A percentile compares a stretch with the other conserved stretches of the same genome.
Conservation (phyloP, 495 filamentous ascomycete genomes). For the Articulospora tetracladia region DNA sequence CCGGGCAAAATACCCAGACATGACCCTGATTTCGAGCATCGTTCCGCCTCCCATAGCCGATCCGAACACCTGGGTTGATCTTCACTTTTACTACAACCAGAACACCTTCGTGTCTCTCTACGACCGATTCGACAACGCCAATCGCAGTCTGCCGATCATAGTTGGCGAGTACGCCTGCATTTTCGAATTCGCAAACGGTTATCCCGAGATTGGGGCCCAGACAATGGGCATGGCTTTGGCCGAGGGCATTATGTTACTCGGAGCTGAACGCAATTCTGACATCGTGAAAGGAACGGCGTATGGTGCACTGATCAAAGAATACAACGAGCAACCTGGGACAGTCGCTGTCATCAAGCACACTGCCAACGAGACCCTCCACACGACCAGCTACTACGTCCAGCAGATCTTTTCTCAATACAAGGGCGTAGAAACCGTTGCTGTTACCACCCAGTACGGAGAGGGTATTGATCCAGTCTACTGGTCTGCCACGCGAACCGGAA, state of each 20-base stretch:
- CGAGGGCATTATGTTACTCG: slow-evolving; percentile 54
- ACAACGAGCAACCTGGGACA: slow-evolving; percentile 31
- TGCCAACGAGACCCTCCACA: slow-evolving; percentile 6
- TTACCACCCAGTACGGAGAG: slow-evolving; percentile 15
- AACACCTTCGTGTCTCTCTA: slow-evolving; percentile 42
- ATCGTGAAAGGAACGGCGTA: slow-evolving; percentile 41
- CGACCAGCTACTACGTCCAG: slow-evolving; percentile 22
- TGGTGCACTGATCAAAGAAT: slow-evolving; percentile 39
- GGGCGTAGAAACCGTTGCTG: slow-evolving; percentile 19
- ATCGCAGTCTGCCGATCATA: slow-evolving; percentile 27
- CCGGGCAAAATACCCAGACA: slow-evolving; percentile 39
- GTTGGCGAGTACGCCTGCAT: slow-evolving; percentile 46
- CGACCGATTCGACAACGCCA: slow-evolving; percentile 43
- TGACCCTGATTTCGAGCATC: slow-evolving; percentile 40
- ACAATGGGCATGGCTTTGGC: slow-evolving; percentile 35
- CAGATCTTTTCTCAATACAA: slow-evolving; percentile 20
- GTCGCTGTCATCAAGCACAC: slow-evolving; percentile 11
- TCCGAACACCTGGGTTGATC: slow-evolving; percentile 27
- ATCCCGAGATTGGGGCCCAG: slow-evolving; percentile 17
- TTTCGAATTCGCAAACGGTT: slow-evolving; percentile 33
- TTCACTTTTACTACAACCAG: slow-evolving; percentile 43
- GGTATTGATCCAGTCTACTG: slow-evolving; percentile 25
- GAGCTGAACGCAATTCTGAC: slow-evolving; percentile 52
- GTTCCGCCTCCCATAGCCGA: background rate
- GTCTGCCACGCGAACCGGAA: background rate